Conservation (phyloP, 2,329 filamentous ascomycete genomes). For the Exophiala alcalophila region DNA sequence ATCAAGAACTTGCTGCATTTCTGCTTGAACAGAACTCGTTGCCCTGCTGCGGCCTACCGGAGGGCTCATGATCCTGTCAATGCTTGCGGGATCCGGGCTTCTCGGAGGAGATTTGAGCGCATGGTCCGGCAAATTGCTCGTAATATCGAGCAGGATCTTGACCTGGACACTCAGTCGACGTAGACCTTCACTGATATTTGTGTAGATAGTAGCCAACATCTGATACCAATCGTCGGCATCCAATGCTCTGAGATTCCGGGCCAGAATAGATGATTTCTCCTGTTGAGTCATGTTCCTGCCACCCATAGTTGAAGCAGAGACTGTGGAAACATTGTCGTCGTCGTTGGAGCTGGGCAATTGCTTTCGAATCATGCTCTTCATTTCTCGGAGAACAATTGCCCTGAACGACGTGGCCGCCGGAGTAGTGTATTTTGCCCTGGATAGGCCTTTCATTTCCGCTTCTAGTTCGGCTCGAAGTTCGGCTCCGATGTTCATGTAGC, state of each 20-base stretch:
- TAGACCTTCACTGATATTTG: slow-evolving; percentile 80
- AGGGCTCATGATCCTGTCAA: slow-evolving; percentile 21
- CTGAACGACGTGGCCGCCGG: slow-evolving; percentile 81
- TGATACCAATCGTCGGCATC: slow-evolving; percentile 81
- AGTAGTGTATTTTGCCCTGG: slow-evolving; percentile 73
- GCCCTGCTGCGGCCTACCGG: slow-evolving; percentile 20
- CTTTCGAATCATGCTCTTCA: slow-evolving; percentile 77
- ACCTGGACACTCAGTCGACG: slow-evolving; percentile 83
- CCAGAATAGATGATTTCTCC: slow-evolving; percentile 84
- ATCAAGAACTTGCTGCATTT: slow-evolving; percentile 61
- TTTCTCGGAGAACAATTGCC: slow-evolving; percentile 78
- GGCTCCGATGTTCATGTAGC: slow-evolving; percentile 72
- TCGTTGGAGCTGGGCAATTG: slow-evolving; percentile 90
- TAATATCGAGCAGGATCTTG: slow-evolving; percentile 91
- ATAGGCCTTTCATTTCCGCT: slow-evolving; percentile 72
- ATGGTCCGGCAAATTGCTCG: slow-evolving; percentile 56
- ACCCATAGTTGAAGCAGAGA: slow-evolving; percentile 75
- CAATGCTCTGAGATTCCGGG: slow-evolving; percentile 79
- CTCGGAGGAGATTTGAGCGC: slow-evolving; percentile 48
- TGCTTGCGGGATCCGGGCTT: slow-evolving; percentile 40
- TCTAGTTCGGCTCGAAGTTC: slow-evolving; percentile 68
- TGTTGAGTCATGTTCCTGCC: slow-evolving; percentile 70
- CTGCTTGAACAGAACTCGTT: slow-evolving; percentile 47
- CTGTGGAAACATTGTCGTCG: slow-evolving; percentile 86
- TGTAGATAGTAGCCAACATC: slow-evolving; percentile 78